Conservation (phyloP, 2,329 filamentous ascomycete genomes). For the Pestalotiopsis fici region DNA sequence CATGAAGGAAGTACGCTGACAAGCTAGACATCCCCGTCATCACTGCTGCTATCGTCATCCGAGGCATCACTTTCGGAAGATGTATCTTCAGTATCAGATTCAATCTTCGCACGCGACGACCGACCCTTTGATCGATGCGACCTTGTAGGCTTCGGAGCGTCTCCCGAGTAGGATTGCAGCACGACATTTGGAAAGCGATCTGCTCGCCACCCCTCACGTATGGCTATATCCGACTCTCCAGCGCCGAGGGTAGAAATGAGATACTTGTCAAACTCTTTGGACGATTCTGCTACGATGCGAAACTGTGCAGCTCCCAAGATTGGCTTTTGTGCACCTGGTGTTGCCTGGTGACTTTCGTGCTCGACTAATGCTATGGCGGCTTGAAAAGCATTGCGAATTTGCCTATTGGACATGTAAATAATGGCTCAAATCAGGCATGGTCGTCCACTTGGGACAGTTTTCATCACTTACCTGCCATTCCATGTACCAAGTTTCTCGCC, state of each 20-base stretch:
- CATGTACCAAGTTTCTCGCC: slow-evolving; percentile 6
- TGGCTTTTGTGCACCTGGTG: neutral
- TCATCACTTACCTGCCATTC: slow-evolving; percentile 17
- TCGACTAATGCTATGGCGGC: slow-evolving; percentile 18
- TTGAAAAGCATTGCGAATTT: slow-evolving; percentile 28
- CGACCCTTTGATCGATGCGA: neutral
- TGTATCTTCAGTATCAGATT: neutral
- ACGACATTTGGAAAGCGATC: neutral
- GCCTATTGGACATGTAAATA: neutral
- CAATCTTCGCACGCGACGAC: neutral
- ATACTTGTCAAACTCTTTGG: neutral
- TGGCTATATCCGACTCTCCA: neutral
- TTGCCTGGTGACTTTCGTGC: neutral
- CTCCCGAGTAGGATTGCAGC: neutral
- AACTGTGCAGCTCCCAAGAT: neutral
- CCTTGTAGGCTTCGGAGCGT: neutral
- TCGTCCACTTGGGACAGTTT: neutral
- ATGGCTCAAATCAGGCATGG: neutral
- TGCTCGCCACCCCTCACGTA: neutral
- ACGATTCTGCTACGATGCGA: neutral
- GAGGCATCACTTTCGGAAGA: neutral
- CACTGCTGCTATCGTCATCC: neutral
- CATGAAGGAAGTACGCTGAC: too few species aligned
- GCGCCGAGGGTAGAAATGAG: neutral
- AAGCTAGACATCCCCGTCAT: neutral